Percentiles rank a stretch among this genome's conserved stretches.
These are phyloP conservation scores for Ceratonia siliqua DNA, from an alignment of 306 rosid genomes.

Conservation along the genomic window DNA sequence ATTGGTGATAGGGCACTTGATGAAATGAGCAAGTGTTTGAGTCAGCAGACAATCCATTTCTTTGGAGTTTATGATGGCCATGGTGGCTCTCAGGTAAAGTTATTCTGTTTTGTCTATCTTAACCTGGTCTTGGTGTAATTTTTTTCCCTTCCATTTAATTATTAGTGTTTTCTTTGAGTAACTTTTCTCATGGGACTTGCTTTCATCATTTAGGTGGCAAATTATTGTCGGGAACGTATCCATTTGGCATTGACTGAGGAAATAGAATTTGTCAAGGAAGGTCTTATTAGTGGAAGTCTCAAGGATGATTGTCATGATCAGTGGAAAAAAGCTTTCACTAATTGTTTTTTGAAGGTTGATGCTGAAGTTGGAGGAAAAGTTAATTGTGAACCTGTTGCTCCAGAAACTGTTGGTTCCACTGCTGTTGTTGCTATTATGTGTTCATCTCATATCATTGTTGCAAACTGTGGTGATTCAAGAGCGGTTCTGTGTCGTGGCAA, in stretches of 20 bases:
- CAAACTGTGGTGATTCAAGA: conserved; percentile 92
- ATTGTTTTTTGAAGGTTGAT: conserved; percentile 79
- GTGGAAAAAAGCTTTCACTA: conserved; percentile 72
- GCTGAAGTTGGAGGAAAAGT: conserved; percentile 78
- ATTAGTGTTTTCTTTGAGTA: neutral
- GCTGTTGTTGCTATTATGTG: conserved; percentile 77
- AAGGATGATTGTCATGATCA: conserved; percentile 64
- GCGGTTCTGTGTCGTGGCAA: conserved; percentile 91
- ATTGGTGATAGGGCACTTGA: conserved; percentile 60
- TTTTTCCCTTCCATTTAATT: neutral
- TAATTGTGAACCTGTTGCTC: conserved; percentile 66
- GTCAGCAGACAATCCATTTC: conserved; percentile 69
- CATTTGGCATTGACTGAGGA: conserved; percentile 88
- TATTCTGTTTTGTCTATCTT: neutral
- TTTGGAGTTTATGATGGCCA: conserved; percentile 94
- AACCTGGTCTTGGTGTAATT: neutral
- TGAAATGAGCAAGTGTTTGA: conserved; percentile 55
- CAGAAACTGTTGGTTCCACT: conserved; percentile 94
- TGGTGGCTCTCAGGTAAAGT: conserved; percentile 81
- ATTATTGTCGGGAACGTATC: conserved; percentile 73
- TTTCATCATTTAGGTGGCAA: conserved; percentile 65
- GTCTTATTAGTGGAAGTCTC: conserved; percentile 43
- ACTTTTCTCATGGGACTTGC: conserved; percentile 20
- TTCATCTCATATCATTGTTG: conserved; percentile 82
- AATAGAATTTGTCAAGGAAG: conserved; percentile 58